Conservation (phyloP, 139 green algal species). For the Picochlorum costavermella region DNA sequence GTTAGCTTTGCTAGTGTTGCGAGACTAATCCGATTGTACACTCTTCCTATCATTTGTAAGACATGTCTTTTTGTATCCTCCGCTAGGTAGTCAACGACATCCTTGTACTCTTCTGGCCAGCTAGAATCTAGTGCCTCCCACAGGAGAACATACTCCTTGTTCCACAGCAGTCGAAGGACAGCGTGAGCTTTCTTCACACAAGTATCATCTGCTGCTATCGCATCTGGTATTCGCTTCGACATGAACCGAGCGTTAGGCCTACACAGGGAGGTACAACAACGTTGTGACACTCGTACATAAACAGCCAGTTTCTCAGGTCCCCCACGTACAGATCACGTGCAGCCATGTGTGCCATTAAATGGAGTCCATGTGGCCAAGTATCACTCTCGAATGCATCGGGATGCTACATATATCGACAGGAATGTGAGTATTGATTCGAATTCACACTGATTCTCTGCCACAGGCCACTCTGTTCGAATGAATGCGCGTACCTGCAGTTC, state of each 20-base stretch:
- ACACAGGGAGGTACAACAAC: not conserved
- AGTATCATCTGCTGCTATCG: not conserved
- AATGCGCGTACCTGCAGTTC: too few relatives aligned
- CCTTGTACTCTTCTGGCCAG: slow-evolving; percentile 8
- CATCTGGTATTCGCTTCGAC: slow-evolving; percentile 20
- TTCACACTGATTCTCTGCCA: too few relatives aligned
- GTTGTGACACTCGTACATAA: not conserved
- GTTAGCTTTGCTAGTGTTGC: slow-evolving; percentile 14
- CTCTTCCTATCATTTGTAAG: slow-evolving; percentile 11
- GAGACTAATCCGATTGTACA: slow-evolving; percentile 9
- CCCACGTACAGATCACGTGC: slow-evolving; percentile 11
- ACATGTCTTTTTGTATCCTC: not conserved
- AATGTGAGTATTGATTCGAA: not conserved
- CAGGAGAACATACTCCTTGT: slow-evolving; percentile 20
- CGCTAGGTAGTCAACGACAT: slow-evolving; percentile 6
- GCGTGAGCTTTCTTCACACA: slow-evolving; percentile 6
- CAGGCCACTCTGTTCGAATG: too few relatives aligned
- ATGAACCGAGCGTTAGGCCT: slow-evolving; percentile 31
- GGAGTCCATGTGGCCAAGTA: slow-evolving; percentile 16
- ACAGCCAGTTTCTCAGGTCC: not conserved
- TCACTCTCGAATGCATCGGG: not conserved
- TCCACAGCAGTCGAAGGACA: slow-evolving; percentile 27
- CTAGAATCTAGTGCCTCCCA: slow-evolving; percentile 14
- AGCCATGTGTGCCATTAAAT: slow-evolving; percentile 21
- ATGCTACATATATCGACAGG: not conserved